A percentile compares a stretch with the other conserved stretches of the same genome.
These are phyloP conservation scores for Protomyces arabidopsidicola DNA, from an alignment of 1,139 yeast species.

Conservation along the genomic window DNA sequence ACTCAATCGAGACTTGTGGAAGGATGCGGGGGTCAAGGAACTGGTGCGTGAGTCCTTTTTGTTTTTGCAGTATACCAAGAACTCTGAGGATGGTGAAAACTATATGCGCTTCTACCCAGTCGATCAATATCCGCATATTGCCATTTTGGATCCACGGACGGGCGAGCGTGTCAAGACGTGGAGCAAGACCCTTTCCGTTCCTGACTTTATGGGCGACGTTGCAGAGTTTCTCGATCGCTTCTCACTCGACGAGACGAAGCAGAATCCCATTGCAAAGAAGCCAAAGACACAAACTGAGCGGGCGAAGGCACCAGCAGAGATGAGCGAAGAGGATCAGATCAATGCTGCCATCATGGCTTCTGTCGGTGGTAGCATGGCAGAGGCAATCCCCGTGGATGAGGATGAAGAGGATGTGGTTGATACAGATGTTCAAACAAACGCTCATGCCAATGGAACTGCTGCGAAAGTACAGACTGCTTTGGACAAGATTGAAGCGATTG, in stretches of 20 bases:
- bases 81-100: slow-evolving; percentile 65
- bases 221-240: slow-evolving; percentile 51
- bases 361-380: slow-evolving; percentile 44
- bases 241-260: slow-evolving; percentile 59
- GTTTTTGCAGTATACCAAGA: slow-evolving; percentile 67
- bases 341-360: slow-evolving; percentile 73
- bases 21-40: slow-evolving; percentile 60
- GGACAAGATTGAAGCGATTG: slow-evolving; percentile 45
- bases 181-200: slow-evolving; percentile 45
- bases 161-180: slow-evolving; percentile 81
- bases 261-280: slow-evolving; percentile 54
- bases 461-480: slow-evolving; percentile 34
- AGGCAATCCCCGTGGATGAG: slow-evolving; percentile 34
- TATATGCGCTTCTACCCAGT: slow-evolving; percentile 70
- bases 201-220: slow-evolving; percentile 35
- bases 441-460: slow-evolving; percentile 31
- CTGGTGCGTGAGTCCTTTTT: slow-evolving; percentile 64
- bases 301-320: slow-evolving; percentile 36
- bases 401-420: slow-evolving; percentile 22
- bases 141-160: slow-evolving; percentile 89
- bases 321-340: slow-evolving; percentile 82
- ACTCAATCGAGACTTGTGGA: slow-evolving; percentile 90
- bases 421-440: slow-evolving; percentile 23
- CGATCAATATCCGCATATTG: slow-evolving; percentile 75
- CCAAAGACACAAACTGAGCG: slow-evolving; percentile 33